Conservation (phyloP, 176 grass and related monocot genomes). For the Rhynchospora tenuis region DNA sequence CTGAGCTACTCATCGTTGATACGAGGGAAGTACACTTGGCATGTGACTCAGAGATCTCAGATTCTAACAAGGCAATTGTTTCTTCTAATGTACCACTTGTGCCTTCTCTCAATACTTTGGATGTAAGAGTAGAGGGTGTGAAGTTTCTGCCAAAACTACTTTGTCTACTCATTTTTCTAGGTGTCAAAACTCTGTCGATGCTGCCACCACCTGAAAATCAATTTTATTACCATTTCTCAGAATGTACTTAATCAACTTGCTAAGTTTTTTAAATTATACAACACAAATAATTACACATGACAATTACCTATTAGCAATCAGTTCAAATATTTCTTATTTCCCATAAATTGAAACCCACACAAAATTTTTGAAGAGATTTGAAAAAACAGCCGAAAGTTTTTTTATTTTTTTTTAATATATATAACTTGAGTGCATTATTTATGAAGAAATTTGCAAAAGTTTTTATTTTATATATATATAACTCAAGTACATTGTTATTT, state of each 20-base stretch:
- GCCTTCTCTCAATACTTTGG: constrained; percentile 24
- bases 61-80: constrained; percentile 55
- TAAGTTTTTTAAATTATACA: background rate
- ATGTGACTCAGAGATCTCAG: constrained; percentile 62
- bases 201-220: constrained; percentile 64
- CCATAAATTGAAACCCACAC: background rate
- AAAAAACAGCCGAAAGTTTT: background rate
- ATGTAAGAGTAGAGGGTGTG: constrained; percentile 46
- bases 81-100: constrained; percentile 53
- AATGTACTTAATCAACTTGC: background rate
- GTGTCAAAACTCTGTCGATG: constrained; percentile 61
- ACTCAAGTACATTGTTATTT: background rate
- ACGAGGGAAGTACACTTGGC: constrained; percentile 48
- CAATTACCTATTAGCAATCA: constrained; percentile 1
- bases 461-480: background rate
- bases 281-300: background rate
- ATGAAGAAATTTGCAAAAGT: background rate
- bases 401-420: too few relatives aligned
- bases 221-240: background rate
- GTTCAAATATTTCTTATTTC: background rate
- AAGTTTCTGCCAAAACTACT: constrained; percentile 76
- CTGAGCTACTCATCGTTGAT: constrained; percentile 31
- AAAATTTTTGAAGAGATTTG: background rate
- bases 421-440: too few relatives aligned
- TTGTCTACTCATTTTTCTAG: constrained; percentile 66